Conservation (phyloP, 1,284 basidiomycete species). For the Microbotryomycetes sp. region DNA sequence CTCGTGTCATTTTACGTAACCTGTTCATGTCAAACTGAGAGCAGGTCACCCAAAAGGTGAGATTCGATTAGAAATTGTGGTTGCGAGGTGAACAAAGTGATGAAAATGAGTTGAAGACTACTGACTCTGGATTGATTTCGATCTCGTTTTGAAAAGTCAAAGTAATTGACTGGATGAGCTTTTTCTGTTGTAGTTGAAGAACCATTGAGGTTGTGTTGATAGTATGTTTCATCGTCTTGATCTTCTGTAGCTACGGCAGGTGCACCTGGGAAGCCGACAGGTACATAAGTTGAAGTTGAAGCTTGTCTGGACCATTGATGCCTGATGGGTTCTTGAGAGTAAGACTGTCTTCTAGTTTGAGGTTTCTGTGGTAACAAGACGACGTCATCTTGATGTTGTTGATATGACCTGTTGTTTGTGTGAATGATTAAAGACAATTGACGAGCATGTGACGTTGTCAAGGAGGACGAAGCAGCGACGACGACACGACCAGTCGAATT, state of each 20-base stretch:
- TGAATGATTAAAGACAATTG: too few species aligned
- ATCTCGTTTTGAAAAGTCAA: not conserved
- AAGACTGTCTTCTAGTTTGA: not conserved
- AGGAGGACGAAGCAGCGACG: not conserved
- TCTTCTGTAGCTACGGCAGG: not conserved
- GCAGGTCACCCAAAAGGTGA: not conserved
- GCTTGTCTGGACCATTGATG: not conserved
- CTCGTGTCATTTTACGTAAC: not conserved
- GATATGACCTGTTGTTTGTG: not conserved
- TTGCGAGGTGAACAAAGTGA: too few species aligned
- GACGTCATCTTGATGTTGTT: not conserved
- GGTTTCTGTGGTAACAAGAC: not conserved
- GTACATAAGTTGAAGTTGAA: not conserved
- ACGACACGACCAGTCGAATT: not conserved
- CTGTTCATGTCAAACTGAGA: not conserved
- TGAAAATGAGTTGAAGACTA: not conserved
- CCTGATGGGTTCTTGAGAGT: not conserved
- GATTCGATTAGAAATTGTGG: too few species aligned
- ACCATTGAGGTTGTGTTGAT: not conserved
- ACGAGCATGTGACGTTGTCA: too few species aligned
- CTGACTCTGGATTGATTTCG: not conserved
- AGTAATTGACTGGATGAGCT: not conserved
- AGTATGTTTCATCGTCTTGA: not conserved
- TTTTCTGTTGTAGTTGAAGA: too few species aligned
- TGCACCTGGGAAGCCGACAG: not conserved